A percentile compares a stretch with the other conserved stretches of the same genome.
phyloP scores from a whole-genome alignment of 495 filamentous ascomycete genomes.

The Saxophila tyrrhenica region DNA sequence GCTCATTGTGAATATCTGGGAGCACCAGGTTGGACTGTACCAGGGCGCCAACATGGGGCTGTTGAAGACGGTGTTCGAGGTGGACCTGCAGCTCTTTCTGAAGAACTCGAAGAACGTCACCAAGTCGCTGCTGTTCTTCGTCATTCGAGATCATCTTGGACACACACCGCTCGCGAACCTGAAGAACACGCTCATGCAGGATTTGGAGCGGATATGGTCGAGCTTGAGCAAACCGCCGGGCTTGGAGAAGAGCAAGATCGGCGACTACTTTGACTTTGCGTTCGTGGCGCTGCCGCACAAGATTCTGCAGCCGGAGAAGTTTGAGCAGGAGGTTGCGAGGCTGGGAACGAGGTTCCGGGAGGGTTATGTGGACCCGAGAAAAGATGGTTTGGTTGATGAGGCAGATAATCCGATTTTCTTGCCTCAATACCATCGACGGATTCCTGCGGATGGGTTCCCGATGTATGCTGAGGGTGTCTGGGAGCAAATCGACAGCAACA shows the following conservation, averaged over 20 bases:
- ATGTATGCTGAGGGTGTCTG: constrained; percentile 87
- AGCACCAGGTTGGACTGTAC: constrained; percentile 95
- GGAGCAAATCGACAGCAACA: constrained; percentile 98
- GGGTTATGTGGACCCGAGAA: constrained; percentile 56
- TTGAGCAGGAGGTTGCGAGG: constrained; percentile 65
- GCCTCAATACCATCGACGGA: constrained; percentile 87
- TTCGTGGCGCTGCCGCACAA: constrained; percentile 95
- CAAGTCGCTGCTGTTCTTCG: constrained; percentile 91
- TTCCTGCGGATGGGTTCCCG: constrained; percentile 90
- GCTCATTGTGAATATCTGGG: constrained; percentile 97
- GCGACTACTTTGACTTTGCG: constrained; percentile 97
- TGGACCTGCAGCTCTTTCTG: constrained; percentile 90
- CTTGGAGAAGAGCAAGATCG: constrained; percentile 76
- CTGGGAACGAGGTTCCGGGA: constrained; percentile 71
- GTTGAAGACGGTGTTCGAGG: constrained; percentile 96
- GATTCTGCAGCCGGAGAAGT: constrained; percentile 88
- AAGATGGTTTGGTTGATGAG: constrained; percentile 44
- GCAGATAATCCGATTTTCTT: constrained; percentile 69
- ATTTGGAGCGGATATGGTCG: constrained; percentile 82
- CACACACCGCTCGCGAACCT: constrained; percentile 80
- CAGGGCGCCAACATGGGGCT: constrained; percentile 98
- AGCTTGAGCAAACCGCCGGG: constrained; percentile 82
- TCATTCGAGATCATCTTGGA: constrained; percentile 92
- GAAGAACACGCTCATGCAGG: constrained; percentile 78
- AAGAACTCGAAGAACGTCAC: constrained; percentile 89